Evolutionary conservation across 2,329 filamentous ascomycete genomes (phyloP).

Genomic region (Fusarium sp.): DNA sequence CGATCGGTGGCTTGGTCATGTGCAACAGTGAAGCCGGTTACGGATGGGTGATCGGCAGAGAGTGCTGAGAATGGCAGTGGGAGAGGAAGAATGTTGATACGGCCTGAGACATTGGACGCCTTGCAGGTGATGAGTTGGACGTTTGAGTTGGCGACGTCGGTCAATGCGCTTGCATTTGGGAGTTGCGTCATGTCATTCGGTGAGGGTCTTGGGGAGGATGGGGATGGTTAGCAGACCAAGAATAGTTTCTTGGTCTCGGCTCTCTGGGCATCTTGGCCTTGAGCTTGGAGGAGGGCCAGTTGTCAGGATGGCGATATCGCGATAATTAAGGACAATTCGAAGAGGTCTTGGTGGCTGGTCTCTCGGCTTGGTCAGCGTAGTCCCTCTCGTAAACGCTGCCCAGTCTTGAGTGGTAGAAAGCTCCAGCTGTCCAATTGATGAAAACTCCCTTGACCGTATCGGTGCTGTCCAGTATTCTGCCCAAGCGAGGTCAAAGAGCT

Average conservation of each 20-base stretch:
- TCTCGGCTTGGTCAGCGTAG: not conserved
- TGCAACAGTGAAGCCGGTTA: constrained; percentile 7
- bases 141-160: constrained; percentile 8
- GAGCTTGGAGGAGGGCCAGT: not conserved
- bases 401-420: not conserved
- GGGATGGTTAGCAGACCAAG: not conserved
- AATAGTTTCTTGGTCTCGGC: not conserved
- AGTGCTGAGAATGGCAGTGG: not conserved
- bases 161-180: not conserved
- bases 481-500: not conserved
- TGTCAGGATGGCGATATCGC: not conserved
- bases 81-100: not conserved
- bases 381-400: not conserved
- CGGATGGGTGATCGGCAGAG: not conserved
- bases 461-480: not conserved
- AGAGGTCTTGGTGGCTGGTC: not conserved
- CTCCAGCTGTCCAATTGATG: not conserved
- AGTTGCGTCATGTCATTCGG: not conserved
- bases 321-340: not conserved
- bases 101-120: not conserved
- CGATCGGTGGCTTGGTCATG: constrained; percentile 35
- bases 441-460: not conserved
- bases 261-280: not conserved
- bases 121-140: not conserved
- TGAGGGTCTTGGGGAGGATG: not conserved